Conservation (phyloP, 1,284 basidiomycete species). For the Anthracocystis setariae region DNA sequence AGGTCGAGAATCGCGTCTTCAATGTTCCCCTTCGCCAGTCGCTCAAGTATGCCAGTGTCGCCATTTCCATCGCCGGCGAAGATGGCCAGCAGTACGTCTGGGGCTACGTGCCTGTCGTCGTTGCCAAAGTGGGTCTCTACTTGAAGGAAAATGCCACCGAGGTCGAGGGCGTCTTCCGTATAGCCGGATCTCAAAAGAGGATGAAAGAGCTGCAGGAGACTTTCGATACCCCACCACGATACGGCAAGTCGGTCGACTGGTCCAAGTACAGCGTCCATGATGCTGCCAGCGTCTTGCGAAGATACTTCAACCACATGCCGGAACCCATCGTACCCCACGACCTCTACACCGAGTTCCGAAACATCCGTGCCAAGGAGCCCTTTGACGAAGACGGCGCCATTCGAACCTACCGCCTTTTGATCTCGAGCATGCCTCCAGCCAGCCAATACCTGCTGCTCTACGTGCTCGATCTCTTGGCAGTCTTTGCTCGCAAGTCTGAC, state of each 20-base stretch:
- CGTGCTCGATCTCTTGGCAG: conserved; percentile 91
- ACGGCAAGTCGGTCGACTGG: conserved; percentile 93
- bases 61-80: conserved; percentile 87
- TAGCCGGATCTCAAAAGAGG: conserved; percentile 79
- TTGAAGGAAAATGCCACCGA: conserved; percentile 75
- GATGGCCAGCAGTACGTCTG: conserved; percentile 67
- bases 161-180: conserved; percentile 93
- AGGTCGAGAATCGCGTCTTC: conserved; percentile 72
- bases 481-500: conserved; percentile 88
- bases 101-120: conserved; percentile 92
- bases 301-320: conserved; percentile 96
- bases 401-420: conserved; percentile 79
- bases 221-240: conserved; percentile 88
- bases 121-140: conserved; percentile 86
- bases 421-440: conserved; percentile 82
- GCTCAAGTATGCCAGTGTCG: conserved; percentile 86
- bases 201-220: conserved; percentile 92
- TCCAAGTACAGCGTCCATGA: conserved; percentile 91
- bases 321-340: conserved; percentile 89
- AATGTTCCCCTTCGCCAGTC: conserved; percentile 84
- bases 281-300: conserved; percentile 91
- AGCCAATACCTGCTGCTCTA: conserved; percentile 96
- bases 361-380: conserved; percentile 71
- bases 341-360: conserved; percentile 88
- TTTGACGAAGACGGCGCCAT: conserved; percentile 58